These are phyloP conservation scores for Cutaneotrichosporon cavernicola DNA, from an alignment of 1,284 basidiomycete species.

Conservation along the genomic window DNA sequence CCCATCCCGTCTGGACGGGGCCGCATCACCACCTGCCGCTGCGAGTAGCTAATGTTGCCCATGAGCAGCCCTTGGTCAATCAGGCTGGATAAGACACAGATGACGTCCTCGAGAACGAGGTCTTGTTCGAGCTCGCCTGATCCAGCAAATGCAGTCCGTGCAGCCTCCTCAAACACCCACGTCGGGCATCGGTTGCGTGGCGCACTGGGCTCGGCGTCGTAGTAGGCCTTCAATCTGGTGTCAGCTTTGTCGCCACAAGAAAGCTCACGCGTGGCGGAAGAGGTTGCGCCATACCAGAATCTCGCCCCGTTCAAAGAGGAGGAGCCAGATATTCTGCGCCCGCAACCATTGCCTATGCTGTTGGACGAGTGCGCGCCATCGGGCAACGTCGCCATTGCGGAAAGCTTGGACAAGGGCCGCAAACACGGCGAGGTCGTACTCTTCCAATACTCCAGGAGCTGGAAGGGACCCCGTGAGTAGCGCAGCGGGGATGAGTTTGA, in stretches of 20 bases:
- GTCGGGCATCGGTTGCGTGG: slow-evolving; percentile 42
- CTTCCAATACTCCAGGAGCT: slow-evolving; percentile 29
- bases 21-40: slow-evolving; percentile 43
- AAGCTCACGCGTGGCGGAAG: slow-evolving; percentile 48
- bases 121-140: slow-evolving; percentile 48
- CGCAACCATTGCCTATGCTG: slow-evolving; percentile 50
- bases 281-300: slow-evolving; percentile 54
- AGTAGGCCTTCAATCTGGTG: slow-evolving; percentile 37
- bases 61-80: slow-evolving; percentile 51
- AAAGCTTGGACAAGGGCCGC: slow-evolving; percentile 48
- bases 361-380: slow-evolving; percentile 45
- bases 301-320: slow-evolving; percentile 53
- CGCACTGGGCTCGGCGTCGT: slow-evolving; percentile 29
- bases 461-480: slow-evolving; percentile 52
- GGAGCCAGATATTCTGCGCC: slow-evolving; percentile 48
- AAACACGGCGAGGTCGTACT: slow-evolving; percentile 48
- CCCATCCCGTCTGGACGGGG: slow-evolving; percentile 41
- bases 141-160: slow-evolving; percentile 34
- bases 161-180: slow-evolving; percentile 39
- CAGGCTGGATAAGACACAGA: slow-evolving; percentile 45
- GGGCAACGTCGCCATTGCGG: slow-evolving; percentile 44
- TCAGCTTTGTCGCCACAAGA: slow-evolving; percentile 1
- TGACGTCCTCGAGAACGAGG: slow-evolving; percentile 44
- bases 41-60: slow-evolving; percentile 45
- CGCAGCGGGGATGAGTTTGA: slow-evolving; percentile 51